Evolutionary conservation across 2,329 filamentous ascomycete genomes (phyloP).

Genomic region (Phialophora tarda): DNA sequence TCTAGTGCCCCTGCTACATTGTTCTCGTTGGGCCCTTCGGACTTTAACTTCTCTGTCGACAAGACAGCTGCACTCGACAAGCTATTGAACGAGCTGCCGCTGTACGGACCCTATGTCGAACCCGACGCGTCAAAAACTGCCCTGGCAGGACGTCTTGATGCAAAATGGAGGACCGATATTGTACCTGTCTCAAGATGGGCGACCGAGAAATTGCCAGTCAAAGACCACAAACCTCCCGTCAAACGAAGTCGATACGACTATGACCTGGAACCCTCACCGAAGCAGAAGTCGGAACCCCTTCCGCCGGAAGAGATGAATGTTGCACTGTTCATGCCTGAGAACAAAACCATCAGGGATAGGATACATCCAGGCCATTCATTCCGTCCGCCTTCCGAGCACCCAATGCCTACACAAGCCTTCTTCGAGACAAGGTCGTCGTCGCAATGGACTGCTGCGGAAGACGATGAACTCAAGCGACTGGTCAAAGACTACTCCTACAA

Average conservation of each 20-base stretch:
- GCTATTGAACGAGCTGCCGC: slow-evolving; percentile 77
- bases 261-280: slow-evolving; percentile 71
- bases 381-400: slow-evolving; percentile 85
- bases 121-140: slow-evolving; percentile 50
- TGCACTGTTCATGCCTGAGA: slow-evolving; percentile 86
- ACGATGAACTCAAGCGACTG: slow-evolving; percentile 82
- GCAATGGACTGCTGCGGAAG: slow-evolving; percentile 88
- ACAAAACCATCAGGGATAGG: slow-evolving; percentile 86
- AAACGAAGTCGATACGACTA: slow-evolving; percentile 87
- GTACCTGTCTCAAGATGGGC: slow-evolving; percentile 87
- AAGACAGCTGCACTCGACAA: slow-evolving; percentile 76
- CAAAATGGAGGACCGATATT: slow-evolving; percentile 75
- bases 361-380: slow-evolving; percentile 92
- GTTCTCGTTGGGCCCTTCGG: slow-evolving; percentile 80
- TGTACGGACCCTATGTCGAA: slow-evolving; percentile 71
- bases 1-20: slow-evolving; percentile 72
- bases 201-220: slow-evolving; percentile 76
- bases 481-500: slow-evolving; percentile 97
- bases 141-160: slow-evolving; percentile 63
- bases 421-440: slow-evolving; percentile 87
- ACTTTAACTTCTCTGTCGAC: slow-evolving; percentile 78
- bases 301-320: slow-evolving; percentile 75
- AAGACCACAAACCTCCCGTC: slow-evolving; percentile 66
- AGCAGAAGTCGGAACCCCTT: slow-evolving; percentile 58
- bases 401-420: slow-evolving; percentile 88